Evolutionary conservation across 345 rosid species (phyloP).

Genomic region (Gossypium bickii): DNA sequence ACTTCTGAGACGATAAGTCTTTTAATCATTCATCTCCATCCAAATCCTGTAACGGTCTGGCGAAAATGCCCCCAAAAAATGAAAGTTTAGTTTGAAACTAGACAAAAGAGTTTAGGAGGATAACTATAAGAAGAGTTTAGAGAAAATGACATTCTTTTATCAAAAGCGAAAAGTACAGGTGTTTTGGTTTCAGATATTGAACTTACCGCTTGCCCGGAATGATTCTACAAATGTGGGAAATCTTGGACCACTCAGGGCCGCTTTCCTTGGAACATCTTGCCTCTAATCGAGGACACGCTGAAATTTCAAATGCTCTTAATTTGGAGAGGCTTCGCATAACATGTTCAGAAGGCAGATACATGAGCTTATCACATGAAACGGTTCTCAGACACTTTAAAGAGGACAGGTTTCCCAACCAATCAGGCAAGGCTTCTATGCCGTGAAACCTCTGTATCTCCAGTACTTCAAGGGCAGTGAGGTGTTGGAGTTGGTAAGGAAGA

Average conservation of each 20-base stretch:
- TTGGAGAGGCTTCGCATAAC: background rate
- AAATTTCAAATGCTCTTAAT: background rate
- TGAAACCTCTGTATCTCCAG: no score
- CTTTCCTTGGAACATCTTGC: background rate
- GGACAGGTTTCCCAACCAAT: background rate
- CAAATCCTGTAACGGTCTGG: background rate
- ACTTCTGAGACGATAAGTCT: background rate
- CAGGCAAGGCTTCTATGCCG: no score
- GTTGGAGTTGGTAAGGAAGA: background rate
- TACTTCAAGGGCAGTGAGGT: no score
- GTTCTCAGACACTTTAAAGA: accelerated
- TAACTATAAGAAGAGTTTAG: no score
- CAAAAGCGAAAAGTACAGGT: no score
- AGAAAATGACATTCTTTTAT: no score
- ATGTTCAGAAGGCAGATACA: background rate
- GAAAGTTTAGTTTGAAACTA: no score
- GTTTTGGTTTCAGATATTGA: background rate
- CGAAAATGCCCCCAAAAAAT: background rate
- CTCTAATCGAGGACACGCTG: background rate
- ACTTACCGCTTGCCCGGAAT: background rate
- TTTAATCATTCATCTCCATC: background rate
- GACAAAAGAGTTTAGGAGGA: background rate
- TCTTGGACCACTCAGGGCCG: background rate
- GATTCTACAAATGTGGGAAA: background rate
- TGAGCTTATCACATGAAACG: background rate